Evolutionary conservation across 2,329 filamentous ascomycete species (phyloP).

Genomic region (Passalora sequoiae): DNA sequence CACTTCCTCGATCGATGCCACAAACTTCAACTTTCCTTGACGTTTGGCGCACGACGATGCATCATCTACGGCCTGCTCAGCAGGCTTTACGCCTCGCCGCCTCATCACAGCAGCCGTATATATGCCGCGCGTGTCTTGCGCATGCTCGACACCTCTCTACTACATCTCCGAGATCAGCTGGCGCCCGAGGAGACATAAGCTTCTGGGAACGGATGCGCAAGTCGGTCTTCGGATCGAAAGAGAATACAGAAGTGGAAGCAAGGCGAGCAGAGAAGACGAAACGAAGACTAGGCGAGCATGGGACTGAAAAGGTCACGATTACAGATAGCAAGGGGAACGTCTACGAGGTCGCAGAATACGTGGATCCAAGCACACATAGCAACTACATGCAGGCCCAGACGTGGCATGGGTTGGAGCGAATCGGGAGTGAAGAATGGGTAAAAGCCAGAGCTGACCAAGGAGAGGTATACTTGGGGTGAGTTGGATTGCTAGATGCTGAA

Average conservation of each 20-base stretch:
- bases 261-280: conserved; percentile 18
- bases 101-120: conserved; percentile 19
- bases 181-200: conserved; percentile 13
- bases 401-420: conserved; percentile 50
- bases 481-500: too few relatives aligned
- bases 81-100: conserved; percentile 27
- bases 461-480: conserved; percentile 35
- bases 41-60: conserved; percentile 22
- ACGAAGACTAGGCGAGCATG: conserved; percentile 11
- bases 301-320: conserved; percentile 9
- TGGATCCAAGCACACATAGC: conserved; percentile 23
- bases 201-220: conserved; percentile 25
- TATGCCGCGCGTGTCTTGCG: conserved; percentile 29
- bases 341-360: conserved; percentile 24
- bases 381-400: conserved; percentile 45
- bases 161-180: conserved; percentile 16
- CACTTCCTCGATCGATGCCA: too few relatives aligned
- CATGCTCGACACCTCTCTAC: conserved; percentile 29
- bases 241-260: conserved; percentile 15
- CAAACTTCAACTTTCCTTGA: too few relatives aligned
- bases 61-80: conserved; percentile 19
- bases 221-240: conserved; percentile 27
- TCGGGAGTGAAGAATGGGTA: conserved; percentile 49
- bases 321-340: conserved; percentile 12
- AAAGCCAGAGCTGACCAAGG: conserved; percentile 33